Evolutionary conservation across 2,329 filamentous ascomycete species (phyloP).

Genomic region (Cylindrodendrum hubeiense): DNA sequence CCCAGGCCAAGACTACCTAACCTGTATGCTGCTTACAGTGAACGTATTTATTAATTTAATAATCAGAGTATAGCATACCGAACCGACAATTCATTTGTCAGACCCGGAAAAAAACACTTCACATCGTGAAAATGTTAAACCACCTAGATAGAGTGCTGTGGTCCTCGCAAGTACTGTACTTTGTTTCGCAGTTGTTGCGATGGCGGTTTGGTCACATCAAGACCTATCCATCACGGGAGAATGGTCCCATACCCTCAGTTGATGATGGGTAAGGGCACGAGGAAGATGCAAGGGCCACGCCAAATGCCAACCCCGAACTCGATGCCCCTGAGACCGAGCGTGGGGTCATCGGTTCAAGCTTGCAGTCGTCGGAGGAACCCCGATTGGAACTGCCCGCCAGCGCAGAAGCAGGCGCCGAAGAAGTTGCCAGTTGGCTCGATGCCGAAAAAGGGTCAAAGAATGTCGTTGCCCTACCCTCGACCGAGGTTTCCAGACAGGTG

Average conservation of each 20-base stretch:
- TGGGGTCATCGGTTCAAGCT: neutral
- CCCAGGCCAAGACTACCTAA: neutral
- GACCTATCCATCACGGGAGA: neutral
- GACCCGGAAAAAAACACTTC: too few species aligned
- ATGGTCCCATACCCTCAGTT: neutral
- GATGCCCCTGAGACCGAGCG: neutral
- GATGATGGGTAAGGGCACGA: neutral
- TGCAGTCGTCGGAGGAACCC: neutral
- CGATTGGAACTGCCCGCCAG: neutral
- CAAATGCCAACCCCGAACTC: neutral
- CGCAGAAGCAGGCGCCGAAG: neutral
- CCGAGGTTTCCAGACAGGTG: neutral
- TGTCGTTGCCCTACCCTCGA: neutral
- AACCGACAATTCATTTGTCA: neutral
- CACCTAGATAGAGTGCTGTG: neutral
- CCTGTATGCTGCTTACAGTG: neutral
- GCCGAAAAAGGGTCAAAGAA: neutral
- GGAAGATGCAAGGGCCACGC: neutral
- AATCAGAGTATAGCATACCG: neutral
- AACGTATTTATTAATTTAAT: too few species aligned
- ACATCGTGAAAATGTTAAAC: neutral
- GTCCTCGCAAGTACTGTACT: neutral
- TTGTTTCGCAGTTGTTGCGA: neutral
- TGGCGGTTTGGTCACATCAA: neutral
- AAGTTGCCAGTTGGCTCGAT: neutral